phyloP scores from a whole-genome alignment of 805 yeast species.

The Barnettozyma siamensis region DNA sequence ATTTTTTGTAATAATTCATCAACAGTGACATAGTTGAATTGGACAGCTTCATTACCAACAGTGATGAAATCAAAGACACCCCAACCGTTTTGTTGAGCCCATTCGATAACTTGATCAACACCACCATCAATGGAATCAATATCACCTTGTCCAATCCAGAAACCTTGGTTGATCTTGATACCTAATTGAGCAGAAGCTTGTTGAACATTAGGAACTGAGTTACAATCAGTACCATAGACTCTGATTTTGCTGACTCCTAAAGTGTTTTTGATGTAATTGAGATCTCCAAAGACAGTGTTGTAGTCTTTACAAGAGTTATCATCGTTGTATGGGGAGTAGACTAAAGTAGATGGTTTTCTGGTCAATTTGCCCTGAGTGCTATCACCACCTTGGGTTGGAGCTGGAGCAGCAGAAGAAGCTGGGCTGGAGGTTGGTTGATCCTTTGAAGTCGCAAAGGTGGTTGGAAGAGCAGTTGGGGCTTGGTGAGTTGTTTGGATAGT shows the following conservation, averaged over 20 bases:
- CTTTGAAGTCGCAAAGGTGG: constrained; percentile 29
- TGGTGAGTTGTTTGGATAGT: constrained; percentile 25
- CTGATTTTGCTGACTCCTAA: constrained; percentile 60
- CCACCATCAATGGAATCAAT: constrained; percentile 61
- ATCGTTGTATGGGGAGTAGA: constrained; percentile 72
- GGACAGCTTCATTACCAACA: constrained; percentile 85
- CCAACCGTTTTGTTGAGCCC: constrained; percentile 53
- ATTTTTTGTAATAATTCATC: constrained; percentile 62
- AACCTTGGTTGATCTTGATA: constrained; percentile 74
- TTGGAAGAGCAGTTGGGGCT: constrained; percentile 28
- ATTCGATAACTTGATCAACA: constrained; percentile 46
- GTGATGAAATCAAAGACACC: constrained; percentile 70
- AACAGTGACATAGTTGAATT: constrained; percentile 54
- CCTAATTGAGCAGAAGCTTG: constrained; percentile 58
- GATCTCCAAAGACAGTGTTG: constrained; percentile 50
- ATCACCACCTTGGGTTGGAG: constrained; percentile 19
- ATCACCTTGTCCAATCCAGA: constrained; percentile 69
- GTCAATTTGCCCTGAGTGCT: constrained; percentile 14
- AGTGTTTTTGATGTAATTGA: constrained; percentile 48
- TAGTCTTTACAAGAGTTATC: constrained; percentile 63
- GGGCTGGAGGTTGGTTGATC: constrained; percentile 24
- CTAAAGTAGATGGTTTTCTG: constrained; percentile 52
- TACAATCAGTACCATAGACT: constrained; percentile 85
- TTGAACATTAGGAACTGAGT: constrained; percentile 55
- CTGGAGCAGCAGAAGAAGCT: constrained; percentile 20